These are phyloP conservation scores for Phalaenopsis equestris DNA, from an alignment of 106 monocot species.

Conservation along the genomic window DNA sequence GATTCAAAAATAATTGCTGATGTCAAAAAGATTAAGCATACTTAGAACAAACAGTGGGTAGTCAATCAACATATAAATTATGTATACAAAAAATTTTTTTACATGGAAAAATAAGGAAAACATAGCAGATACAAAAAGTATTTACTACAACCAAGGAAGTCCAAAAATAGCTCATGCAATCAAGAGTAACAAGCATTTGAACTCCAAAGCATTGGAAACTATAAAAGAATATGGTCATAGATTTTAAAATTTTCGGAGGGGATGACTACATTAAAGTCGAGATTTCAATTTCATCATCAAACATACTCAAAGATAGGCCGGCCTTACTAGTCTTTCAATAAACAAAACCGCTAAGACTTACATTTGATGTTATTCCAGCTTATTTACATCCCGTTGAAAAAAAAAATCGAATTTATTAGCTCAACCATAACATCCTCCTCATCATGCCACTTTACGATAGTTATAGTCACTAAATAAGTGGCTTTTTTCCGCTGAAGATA, in stretches of 20 bases:
- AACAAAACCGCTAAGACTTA: not conserved
- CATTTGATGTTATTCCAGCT: not conserved
- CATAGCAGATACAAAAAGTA: not conserved
- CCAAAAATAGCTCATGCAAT: not conserved
- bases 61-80: not conserved
- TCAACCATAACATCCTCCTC: not conserved
- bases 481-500: not conserved
- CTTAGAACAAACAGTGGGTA: not conserved
- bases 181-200: too few species aligned
- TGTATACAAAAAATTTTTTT: not conserved
- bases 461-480: not conserved
- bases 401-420: not conserved
- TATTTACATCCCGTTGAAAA: not conserved
- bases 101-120: not conserved
- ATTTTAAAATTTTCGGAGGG: not conserved
- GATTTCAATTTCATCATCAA: not conserved
- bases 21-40: not conserved
- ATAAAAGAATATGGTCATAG: not conserved
- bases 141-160: not conserved
- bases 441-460: not conserved
- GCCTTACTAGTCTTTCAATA: not conserved
- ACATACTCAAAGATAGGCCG: not conserved
- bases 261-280: not conserved
- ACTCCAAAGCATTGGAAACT: not conserved
- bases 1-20: not conserved